Evolutionary conservation across 1,139 yeast species (phyloP).

Genomic region (Geotrichum europaeum): DNA sequence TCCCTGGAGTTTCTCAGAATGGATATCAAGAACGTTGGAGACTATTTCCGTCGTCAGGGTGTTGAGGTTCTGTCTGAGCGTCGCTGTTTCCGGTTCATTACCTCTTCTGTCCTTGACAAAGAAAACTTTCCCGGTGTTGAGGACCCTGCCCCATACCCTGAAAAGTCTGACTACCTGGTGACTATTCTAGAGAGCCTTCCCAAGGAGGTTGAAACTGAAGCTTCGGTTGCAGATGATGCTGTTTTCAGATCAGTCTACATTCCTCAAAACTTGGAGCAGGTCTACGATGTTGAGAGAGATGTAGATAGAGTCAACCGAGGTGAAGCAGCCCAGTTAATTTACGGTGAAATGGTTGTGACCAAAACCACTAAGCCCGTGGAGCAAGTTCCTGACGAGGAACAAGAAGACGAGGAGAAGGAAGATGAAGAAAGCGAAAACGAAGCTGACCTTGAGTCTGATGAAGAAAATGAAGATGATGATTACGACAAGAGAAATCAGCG

Average conservation of each 20-base stretch:
- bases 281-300: slow-evolving; percentile 65
- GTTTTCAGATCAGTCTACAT: slow-evolving; percentile 83
- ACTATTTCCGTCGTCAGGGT: slow-evolving; percentile 69
- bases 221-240: slow-evolving; percentile 68
- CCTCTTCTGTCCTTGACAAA: slow-evolving; percentile 21
- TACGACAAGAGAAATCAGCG: slow-evolving; percentile 51
- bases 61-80: slow-evolving; percentile 79
- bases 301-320: slow-evolving; percentile 77
- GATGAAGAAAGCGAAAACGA: slow-evolving; percentile 35
- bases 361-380: slow-evolving; percentile 24
- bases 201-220: slow-evolving; percentile 37
- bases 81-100: slow-evolving; percentile 69
- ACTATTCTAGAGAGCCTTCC: slow-evolving; percentile 31
- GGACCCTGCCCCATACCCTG: slow-evolving; percentile 25
- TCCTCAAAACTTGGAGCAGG: slow-evolving; percentile 53
- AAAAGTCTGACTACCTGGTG: slow-evolving; percentile 22
- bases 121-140: slow-evolving; percentile 30
- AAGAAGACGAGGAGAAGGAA: slow-evolving; percentile 20
- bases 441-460: slow-evolving; percentile 37
- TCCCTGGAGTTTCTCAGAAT: slow-evolving; percentile 88
- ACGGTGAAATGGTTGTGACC: slow-evolving; percentile 31
- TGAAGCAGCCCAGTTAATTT: slow-evolving; percentile 65
- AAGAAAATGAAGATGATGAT: slow-evolving; percentile 41
- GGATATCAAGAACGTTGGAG: slow-evolving; percentile 95
- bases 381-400: slow-evolving; percentile 10